Evolutionary conservation across 2,329 filamentous ascomycete species (phyloP).

Genomic region (Proliferodiscus dingleyae): DNA sequence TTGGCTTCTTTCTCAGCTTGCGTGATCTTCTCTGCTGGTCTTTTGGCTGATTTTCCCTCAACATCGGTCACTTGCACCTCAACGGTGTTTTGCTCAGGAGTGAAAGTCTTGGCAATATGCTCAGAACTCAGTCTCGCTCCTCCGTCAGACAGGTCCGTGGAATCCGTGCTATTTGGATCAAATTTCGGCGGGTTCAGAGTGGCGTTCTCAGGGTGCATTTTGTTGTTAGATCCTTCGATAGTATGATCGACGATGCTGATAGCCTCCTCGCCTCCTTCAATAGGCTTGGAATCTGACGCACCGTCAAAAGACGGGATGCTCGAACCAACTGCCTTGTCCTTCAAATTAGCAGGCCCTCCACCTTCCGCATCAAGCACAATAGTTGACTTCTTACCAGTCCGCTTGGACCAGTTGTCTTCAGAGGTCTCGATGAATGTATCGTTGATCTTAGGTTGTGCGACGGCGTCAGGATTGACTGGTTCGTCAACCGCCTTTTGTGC

Average conservation of each 20-base stretch:
- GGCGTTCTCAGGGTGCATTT: background rate
- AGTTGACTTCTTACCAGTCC: conserved; percentile 20
- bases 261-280: background rate
- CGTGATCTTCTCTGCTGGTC: conserved; percentile 2
- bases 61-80: background rate
- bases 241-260: background rate
- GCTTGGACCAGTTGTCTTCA: conserved; percentile 28
- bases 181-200: background rate
- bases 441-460: conserved; percentile 19
- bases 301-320: background rate
- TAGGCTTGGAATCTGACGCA: background rate
- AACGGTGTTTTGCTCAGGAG: background rate
- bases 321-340: background rate
- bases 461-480: conserved; percentile 6
- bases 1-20: conserved; percentile 34
- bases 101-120: background rate
- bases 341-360: background rate
- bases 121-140: background rate
- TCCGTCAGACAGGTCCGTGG: background rate
- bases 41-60: background rate
- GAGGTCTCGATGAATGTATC: conserved; percentile 29
- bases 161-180: no score
- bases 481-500: conserved; percentile 1
- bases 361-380: conserved; percentile 7
- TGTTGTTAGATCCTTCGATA: no score